Percentiles rank a stretch among this genome's conserved stretches.
phyloP scores from a whole-genome alignment of 2,329 filamentous ascomycete genomes.

The Zymoseptoria ardabiliae region DNA sequence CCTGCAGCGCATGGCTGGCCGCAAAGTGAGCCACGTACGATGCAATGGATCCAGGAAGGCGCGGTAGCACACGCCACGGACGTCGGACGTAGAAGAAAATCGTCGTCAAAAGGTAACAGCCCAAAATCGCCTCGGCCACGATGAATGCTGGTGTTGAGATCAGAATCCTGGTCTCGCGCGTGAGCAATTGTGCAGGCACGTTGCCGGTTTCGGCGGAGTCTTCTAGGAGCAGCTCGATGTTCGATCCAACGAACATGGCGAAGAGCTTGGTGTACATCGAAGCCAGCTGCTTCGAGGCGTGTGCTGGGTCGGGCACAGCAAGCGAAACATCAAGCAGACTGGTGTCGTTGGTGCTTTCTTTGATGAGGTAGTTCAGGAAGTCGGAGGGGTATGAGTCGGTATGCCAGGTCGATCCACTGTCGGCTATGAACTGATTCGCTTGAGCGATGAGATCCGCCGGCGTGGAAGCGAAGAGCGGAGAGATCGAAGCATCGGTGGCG shows the following conservation, averaged over 20 bases:
- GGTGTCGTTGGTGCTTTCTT: conserved; percentile 23
- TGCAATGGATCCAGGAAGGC: conserved; percentile 47
- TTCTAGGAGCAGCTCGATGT: no score
- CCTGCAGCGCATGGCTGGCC: conserved; percentile 38
- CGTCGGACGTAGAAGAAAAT: conserved; percentile 38
- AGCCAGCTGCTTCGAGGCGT: no score
- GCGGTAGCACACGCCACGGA: conserved; percentile 40
- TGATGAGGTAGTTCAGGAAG: conserved; percentile 45
- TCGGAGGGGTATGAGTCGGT: conserved; percentile 40
- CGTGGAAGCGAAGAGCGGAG: conserved; percentile 3
- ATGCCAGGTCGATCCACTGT: conserved; percentile 36
- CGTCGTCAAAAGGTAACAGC: conserved; percentile 38
- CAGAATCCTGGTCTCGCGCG: no score
- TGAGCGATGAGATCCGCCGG: conserved; percentile 11
- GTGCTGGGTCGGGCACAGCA: no score
- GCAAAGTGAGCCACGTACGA: conserved; percentile 44
- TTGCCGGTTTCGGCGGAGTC: no score
- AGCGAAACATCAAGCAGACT: conserved; percentile 28
- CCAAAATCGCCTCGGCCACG: conserved; percentile 40
- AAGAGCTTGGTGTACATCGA: no score
- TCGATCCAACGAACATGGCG: no score
- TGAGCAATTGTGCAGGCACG: no score
- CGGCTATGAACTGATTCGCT: conserved; percentile 10
- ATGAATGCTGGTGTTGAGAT: conserved; percentile 42
- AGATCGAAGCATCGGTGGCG: neutral